Evolutionary conservation across 2,329 filamentous ascomycete species (phyloP), one percentile per base, ranked within the genome.

Genomic region (Fusarium sacchari): DNA sequence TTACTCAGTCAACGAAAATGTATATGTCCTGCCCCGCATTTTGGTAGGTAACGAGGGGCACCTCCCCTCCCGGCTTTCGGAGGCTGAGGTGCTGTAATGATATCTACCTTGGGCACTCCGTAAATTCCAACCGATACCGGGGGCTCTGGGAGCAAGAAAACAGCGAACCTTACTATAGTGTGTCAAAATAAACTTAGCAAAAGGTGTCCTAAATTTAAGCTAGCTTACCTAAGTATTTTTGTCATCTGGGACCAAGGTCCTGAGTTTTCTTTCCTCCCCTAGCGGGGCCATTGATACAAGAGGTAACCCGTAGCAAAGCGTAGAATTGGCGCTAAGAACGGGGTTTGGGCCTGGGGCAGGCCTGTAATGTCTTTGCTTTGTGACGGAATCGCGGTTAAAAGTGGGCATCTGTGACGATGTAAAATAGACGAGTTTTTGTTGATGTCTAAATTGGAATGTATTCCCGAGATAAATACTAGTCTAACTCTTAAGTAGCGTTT

Each of bases 321-420:
- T 32, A 34, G 22, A 37, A 44, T 3, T 55, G 30, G 40, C 24
- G 34, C 52, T 49, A 40, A 53, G 47, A 32, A 36, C 5, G 7
- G 42, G 24, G 12, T 20, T 12, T 44, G 47, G 62, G 63, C 53
- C 64, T 67, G 55, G 63, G 42, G 57, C 49, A 69, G 39, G 22
- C 65, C 67, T 64, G 65, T 69, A 22, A 55, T 36, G 30, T 42
- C n/a, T 28, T 46, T 69, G 30, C 30, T 20, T 50, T 42, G 42
- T 64, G 66, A 68, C 49, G 50, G 37, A 68, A 64, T 36, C 30
- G 22, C 65, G 65, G 67, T n/a, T 69, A 69, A 69, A 58, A 69
- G 50, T 69, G 67, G 67, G 5, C 18, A 14, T 28, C 11, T 13
- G 20, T 61, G 20, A 24, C 28, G 42, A 36, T 55, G 30, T 13